Percentiles rank a stretch among this genome's conserved stretches.
Conservation (phyloP, 2,329 filamentous ascomycete species). For the Ascochyta viciae-villosae region DNA sequence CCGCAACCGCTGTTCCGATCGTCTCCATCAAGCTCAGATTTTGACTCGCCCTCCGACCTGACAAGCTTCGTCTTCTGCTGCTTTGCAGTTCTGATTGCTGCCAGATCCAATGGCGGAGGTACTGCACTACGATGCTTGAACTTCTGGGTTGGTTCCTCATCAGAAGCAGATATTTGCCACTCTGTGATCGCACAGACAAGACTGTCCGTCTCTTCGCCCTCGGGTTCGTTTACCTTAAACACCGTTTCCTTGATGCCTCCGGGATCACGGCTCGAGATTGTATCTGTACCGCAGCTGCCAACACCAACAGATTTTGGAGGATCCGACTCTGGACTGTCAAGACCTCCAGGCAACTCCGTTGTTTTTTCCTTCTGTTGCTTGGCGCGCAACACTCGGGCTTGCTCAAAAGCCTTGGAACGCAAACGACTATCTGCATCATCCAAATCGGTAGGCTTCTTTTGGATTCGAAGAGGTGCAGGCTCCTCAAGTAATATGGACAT, state of each 20-base stretch:
- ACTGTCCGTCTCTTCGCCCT: not conserved
- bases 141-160: not conserved
- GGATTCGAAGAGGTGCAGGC: not conserved
- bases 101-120: constrained; percentile 6
- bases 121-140: constrained; percentile 10
- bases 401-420: constrained; percentile 3
- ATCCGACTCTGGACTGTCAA: not conserved
- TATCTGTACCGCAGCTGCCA: not conserved
- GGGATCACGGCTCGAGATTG: not conserved
- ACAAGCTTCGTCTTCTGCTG: not conserved
- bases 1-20: not conserved
- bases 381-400: not conserved
- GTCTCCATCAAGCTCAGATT: not conserved
- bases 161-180: not conserved
- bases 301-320: not conserved
- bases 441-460: not conserved
- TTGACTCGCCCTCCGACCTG: not conserved
- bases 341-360: not conserved
- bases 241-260: not conserved
- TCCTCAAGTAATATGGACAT: constrained; percentile 3
- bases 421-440: not conserved
- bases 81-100: not conserved
- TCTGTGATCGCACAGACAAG: not conserved
- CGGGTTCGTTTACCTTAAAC: not conserved
- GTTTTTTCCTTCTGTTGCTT: constrained; percentile 10